Base-by-base conservation (phyloP, 441 rosid species). In the Hura crepitans region DNA sequence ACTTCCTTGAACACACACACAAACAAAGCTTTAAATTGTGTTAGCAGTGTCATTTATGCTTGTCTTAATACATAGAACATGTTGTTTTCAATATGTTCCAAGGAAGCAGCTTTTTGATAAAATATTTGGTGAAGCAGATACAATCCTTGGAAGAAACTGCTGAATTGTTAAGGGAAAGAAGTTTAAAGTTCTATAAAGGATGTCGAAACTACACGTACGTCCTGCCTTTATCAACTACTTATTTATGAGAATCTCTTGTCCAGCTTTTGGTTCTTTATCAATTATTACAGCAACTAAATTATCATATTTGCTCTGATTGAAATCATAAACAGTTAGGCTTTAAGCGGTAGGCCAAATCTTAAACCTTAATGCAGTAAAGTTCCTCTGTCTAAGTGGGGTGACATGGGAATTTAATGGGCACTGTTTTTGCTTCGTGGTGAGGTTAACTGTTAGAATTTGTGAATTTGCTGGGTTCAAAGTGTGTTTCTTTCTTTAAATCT, bases 201-300 rank as follows among this genome's bases (percentile, higher is more conserved):
- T 90, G 97, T 75, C 84, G 98, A 51, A 96, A 96, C 74, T 96
- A 96, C 84, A 96, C 96, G 97, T 96, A 87, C 62, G 97, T 57
- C 64, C 10, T 49, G 54, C 61, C 11, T 20, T 33, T 27, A 58
- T 20, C 11, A 12, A 22, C 20, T 33, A 33, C 42, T 12, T 33
- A 22, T 47, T 69, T 50, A 20, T 28, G 35, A 18, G 37, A 37
- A 50, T 59, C 10, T 66, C 47, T 62, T 8, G 6, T 60, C 23
- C 25, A 13, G 4, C 17, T 20, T 3, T 47, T 64, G 55, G 18
- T 17, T 47, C 55, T 45, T 14, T 31, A 28, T 64, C 31, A 28
- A 20, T 30, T 55, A 27, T 11, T 30, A 4, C 23, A 18, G 49
- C 5, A 42, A 22, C 42, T 28, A 15, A 37, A 14, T 6, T 28